phyloP scores from a whole-genome alignment of 202 grass and related monocot genomes.

The Saccharum hybrid region DNA sequence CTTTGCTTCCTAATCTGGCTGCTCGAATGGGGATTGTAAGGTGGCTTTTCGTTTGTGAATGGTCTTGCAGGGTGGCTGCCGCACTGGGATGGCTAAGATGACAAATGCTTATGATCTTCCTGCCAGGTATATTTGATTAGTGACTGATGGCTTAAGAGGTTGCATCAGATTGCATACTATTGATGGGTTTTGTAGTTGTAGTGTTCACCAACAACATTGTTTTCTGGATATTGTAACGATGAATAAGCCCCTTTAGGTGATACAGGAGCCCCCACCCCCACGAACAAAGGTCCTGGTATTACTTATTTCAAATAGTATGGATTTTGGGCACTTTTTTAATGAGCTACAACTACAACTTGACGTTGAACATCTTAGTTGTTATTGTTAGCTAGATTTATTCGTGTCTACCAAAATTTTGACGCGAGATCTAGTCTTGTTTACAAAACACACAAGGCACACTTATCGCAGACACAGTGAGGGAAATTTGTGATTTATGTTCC shows the following conservation, averaged over 20 bases:
- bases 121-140: conserved; percentile 52
- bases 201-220: background rate
- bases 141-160: background rate
- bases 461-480: background rate
- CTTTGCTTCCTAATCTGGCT: conserved; percentile 27
- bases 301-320: background rate
- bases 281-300: background rate
- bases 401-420: conserved; percentile 8
- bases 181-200: background rate
- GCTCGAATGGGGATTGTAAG: background rate
- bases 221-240: conserved; percentile 3
- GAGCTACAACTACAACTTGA: background rate
- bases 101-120: conserved; percentile 94
- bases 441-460: background rate
- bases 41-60: conserved; percentile 32
- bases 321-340: background rate
- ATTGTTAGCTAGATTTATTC: background rate
- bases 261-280: background rate
- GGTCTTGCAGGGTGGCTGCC: conserved; percentile 77
- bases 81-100: conserved; percentile 95
- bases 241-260: background rate
- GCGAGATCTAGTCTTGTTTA: background rate
- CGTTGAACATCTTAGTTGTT: background rate
- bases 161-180: background rate
- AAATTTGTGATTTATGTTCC: background rate